These are phyloP conservation scores for Ilyonectria destructans DNA, from an alignment of 2,329 filamentous ascomycete species.

Conservation along the genomic window DNA sequence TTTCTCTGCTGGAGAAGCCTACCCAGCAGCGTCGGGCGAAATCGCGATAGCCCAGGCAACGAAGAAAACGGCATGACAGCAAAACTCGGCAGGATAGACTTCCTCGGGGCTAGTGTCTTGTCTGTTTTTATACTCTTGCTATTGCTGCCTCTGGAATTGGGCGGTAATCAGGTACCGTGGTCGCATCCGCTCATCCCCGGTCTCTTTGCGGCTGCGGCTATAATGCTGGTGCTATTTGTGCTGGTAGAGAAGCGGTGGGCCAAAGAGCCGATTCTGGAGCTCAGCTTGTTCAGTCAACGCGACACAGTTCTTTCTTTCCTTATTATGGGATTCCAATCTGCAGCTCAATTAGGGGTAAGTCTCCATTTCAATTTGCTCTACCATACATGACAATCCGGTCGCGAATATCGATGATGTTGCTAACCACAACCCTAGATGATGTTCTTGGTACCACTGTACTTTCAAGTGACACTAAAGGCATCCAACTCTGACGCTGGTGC, in stretches of 20 bases:
- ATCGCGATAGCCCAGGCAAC: background rate
- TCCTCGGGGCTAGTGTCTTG: background rate
- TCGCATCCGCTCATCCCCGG: conserved; percentile 15
- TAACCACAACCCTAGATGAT: conserved; percentile 1
- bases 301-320: conserved; percentile 4
- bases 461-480: conserved; percentile 3
- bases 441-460: conserved; percentile 13
- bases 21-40: background rate
- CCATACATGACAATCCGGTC: background rate
- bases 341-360: conserved; percentile 15
- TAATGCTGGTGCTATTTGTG: background rate
- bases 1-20: conserved; percentile 8
- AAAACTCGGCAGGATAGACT: conserved; percentile 11
- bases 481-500: conserved; percentile 8
- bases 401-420: background rate
- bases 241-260: conserved; percentile 3
- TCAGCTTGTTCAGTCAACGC: background rate
- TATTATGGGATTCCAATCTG: conserved; percentile 8
- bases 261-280: conserved; percentile 9
- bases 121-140: background rate
- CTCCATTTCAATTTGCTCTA: background rate
- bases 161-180: conserved; percentile 12
- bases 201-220: background rate
- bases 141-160: conserved; percentile 8
- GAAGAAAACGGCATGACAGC: background rate